These are phyloP conservation scores for Tulasnella sp. DNA, from an alignment of 768 basidiomycete genomes.

Conservation along the genomic window DNA sequence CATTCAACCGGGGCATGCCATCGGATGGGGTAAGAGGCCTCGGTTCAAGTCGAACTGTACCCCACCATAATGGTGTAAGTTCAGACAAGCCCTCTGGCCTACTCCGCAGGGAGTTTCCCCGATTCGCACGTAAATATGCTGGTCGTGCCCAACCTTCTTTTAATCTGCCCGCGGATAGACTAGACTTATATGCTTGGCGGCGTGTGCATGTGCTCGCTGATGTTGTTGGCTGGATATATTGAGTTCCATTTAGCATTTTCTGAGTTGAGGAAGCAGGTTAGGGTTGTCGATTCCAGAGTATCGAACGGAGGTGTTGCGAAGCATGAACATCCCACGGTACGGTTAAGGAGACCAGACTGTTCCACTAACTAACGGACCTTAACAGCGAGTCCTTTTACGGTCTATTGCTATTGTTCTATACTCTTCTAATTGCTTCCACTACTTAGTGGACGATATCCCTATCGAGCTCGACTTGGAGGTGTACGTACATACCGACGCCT, in stretches of 20 bases:
- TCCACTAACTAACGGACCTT: too few species aligned
- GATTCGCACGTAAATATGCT: background rate
- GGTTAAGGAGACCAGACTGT: too few species aligned
- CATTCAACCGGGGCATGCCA: too few species aligned
- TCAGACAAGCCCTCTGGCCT: background rate
- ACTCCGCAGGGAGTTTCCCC: background rate
- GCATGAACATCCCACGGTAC: too few species aligned
- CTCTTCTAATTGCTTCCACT: constrained; percentile 17
- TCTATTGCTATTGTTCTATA: constrained; percentile 18
- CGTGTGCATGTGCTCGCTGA: background rate
- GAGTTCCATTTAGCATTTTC: too few species aligned
- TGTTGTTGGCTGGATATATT: background rate
- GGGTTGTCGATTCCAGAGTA: too few species aligned
- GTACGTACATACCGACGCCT: constrained; percentile 9
- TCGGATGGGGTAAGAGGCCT: too few species aligned
- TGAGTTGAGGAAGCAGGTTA: too few species aligned
- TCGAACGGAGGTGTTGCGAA: too few species aligned
- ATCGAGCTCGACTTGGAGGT: constrained; percentile 1
- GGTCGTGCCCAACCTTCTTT: background rate
- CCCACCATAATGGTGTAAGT: background rate
- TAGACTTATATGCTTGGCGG: background rate
- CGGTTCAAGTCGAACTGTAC: too few species aligned
- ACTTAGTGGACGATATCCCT: constrained; percentile 7
- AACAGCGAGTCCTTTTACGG: constrained; percentile 16
- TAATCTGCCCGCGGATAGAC: background rate